Percentiles rank a stretch among this genome's conserved stretches.
Conservation (phyloP, 805 yeast genomes). For the Myxozyma geophila region DNA sequence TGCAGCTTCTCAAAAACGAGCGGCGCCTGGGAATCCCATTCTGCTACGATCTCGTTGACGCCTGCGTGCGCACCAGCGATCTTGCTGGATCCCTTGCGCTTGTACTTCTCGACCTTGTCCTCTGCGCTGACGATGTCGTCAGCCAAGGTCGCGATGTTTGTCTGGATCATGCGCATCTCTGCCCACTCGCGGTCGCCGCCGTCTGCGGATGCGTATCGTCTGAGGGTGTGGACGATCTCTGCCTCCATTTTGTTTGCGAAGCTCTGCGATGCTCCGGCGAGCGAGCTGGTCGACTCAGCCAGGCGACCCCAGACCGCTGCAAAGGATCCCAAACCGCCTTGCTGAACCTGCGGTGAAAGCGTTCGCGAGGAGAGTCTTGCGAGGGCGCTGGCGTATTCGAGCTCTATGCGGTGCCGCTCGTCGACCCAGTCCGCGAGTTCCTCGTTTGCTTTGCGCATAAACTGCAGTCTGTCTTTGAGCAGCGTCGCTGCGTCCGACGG, state of each 20-base stretch:
- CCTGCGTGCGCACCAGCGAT: slow-evolving; percentile 50
- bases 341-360: slow-evolving; percentile 39
- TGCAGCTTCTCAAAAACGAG: slow-evolving; percentile 76
- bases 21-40: slow-evolving; percentile 81
- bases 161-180: slow-evolving; percentile 56
- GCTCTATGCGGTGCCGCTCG: slow-evolving; percentile 56
- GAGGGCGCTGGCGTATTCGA: slow-evolving; percentile 55
- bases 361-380: slow-evolving; percentile 45
- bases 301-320: slow-evolving; percentile 40
- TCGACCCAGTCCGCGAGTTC: slow-evolving; percentile 66
- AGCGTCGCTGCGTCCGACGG: slow-evolving; percentile 67
- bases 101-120: slow-evolving; percentile 49
- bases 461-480: slow-evolving; percentile 59
- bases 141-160: slow-evolving; percentile 53
- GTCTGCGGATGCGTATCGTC: slow-evolving; percentile 47
- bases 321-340: slow-evolving; percentile 41
- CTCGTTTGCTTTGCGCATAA: slow-evolving; percentile 60
- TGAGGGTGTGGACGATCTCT: slow-evolving; percentile 47
- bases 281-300: slow-evolving; percentile 40
- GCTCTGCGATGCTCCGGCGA: slow-evolving; percentile 42
- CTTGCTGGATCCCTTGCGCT: slow-evolving; percentile 40
- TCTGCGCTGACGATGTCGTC: slow-evolving; percentile 50
- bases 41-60: slow-evolving; percentile 49
- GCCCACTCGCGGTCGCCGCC: slow-evolving; percentile 60
- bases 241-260: slow-evolving; percentile 47